Evolutionary conservation across 495 filamentous ascomycete genomes (phyloP).

Genomic region (Penicillium steckii): DNA sequence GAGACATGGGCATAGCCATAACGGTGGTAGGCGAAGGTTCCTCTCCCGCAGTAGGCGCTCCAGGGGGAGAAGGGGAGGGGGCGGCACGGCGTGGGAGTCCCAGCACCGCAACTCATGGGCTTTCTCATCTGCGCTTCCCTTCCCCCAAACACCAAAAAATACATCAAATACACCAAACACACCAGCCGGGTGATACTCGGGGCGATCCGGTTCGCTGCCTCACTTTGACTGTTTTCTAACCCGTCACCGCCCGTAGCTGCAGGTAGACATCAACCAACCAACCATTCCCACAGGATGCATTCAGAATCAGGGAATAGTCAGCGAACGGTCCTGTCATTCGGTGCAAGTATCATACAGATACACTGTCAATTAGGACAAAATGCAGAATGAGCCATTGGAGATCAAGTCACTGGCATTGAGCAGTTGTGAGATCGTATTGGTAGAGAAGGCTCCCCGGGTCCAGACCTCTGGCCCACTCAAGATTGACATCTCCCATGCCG

Average conservation of each 20-base stretch:
- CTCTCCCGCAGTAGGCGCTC: neutral
- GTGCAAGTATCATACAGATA: neutral
- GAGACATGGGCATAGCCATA: neutral
- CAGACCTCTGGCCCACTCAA: constrained; percentile 6
- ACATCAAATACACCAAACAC: neutral
- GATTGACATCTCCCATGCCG: neutral
- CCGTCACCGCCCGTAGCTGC: constrained; percentile 14
- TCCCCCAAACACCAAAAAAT: neutral
- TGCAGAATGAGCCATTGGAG: neutral
- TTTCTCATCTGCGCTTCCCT: neutral
- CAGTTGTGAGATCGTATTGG: neutral
- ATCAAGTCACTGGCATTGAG: neutral
- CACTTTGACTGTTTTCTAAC: constrained; percentile 31
- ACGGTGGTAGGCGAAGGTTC: neutral
- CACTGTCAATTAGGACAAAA: neutral
- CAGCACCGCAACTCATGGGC: neutral
- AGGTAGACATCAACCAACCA: constrained; percentile 10
- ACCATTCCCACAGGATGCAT: constrained; percentile 2
- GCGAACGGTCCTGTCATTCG: constrained; percentile 6
- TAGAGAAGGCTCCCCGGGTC: neutral
- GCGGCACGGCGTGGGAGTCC: neutral
- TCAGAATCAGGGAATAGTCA: constrained; percentile 3
- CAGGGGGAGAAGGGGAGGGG: too few species aligned
- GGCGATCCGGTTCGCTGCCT: constrained; percentile 49
- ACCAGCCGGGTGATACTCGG: constrained; percentile 19